Evolutionary conservation across 1,284 basidiomycete genomes (phyloP).

Genomic region (Trametes hirsuta): DNA sequence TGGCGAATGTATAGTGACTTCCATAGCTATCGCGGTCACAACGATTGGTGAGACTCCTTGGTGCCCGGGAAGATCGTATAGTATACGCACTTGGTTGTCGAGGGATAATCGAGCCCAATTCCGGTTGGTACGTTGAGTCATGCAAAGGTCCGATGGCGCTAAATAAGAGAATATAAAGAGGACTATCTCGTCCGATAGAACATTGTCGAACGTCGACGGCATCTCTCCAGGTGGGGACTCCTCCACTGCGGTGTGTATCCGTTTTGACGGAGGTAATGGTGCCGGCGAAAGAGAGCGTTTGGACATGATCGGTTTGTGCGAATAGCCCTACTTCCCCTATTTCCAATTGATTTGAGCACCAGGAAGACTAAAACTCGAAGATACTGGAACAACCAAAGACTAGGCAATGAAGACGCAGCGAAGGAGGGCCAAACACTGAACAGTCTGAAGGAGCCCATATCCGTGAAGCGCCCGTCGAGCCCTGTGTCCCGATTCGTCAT

Average conservation of each 20-base stretch:
- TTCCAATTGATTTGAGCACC: too few species aligned
- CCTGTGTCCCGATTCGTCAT: too few species aligned
- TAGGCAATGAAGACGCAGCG: too few species aligned
- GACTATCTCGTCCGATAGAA: conserved; percentile 75
- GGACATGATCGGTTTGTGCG: background rate
- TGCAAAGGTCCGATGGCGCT: conserved; percentile 66
- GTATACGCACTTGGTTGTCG: conserved; percentile 55
- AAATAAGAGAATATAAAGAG: conserved; percentile 74
- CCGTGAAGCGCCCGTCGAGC: too few species aligned
- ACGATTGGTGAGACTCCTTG: conserved; percentile 15
- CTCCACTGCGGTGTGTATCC: conserved; percentile 40
- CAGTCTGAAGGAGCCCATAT: too few species aligned
- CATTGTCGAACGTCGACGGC: conserved; percentile 49
- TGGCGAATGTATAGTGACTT: conserved; percentile 58
- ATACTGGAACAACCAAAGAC: too few species aligned
- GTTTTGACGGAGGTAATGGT: conserved; percentile 60
- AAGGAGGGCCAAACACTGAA: too few species aligned
- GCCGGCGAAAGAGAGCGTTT: conserved; percentile 35
- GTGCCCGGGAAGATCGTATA: conserved; percentile 23
- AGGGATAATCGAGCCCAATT: conserved; percentile 68
- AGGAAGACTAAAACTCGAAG: too few species aligned
- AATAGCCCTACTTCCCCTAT: background rate
- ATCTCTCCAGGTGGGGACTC: background rate
- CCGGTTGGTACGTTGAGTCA: conserved; percentile 60
- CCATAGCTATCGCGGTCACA: conserved; percentile 51